Conservation (phyloP, 2,329 filamentous ascomycete genomes). For the Aspergillus sp. region DNA sequence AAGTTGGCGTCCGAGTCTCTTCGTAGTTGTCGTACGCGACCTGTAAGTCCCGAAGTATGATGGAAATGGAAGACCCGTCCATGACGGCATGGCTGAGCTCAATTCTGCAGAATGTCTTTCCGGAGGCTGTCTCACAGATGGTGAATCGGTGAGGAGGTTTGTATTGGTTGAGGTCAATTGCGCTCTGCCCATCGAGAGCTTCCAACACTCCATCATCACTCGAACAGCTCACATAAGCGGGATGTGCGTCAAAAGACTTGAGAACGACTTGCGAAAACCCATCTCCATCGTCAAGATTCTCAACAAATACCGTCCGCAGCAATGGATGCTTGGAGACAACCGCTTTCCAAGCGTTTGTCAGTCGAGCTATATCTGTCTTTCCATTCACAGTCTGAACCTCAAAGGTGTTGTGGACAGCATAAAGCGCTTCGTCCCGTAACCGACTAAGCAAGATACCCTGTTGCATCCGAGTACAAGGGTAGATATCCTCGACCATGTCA, state of each 20-base stretch:
- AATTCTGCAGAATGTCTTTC: slow-evolving; percentile 43
- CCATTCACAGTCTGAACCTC: slow-evolving; percentile 24
- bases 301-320: slow-evolving; percentile 37
- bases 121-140: slow-evolving; percentile 40
- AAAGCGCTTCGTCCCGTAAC: slow-evolving; percentile 31
- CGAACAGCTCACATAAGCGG: slow-evolving; percentile 28
- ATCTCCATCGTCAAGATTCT: slow-evolving; percentile 29
- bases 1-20: slow-evolving; percentile 32
- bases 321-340: slow-evolving; percentile 33
- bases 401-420: slow-evolving; percentile 38
- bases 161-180: slow-evolving; percentile 22
- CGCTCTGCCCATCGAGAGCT: slow-evolving; percentile 27
- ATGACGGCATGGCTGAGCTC: slow-evolving; percentile 53
- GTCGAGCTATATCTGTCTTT: slow-evolving; percentile 23
- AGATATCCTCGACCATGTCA: slow-evolving; percentile 42
- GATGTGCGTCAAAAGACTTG: slow-evolving; percentile 27
- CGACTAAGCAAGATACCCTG: slow-evolving; percentile 36
- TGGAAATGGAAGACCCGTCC: slow-evolving; percentile 51
- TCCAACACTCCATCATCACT: slow-evolving; percentile 27
- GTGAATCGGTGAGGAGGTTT: slow-evolving; percentile 46
- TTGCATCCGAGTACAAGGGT: slow-evolving; percentile 39
- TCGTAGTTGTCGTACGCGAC: slow-evolving; percentile 44
- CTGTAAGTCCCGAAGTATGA: slow-evolving; percentile 47
- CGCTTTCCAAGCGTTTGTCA: slow-evolving; percentile 30
- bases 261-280: slow-evolving; percentile 36